Base-by-base conservation (phyloP, 1,284 basidiomycete genomes). In the Cystobasidium slooffiae region DNA sequence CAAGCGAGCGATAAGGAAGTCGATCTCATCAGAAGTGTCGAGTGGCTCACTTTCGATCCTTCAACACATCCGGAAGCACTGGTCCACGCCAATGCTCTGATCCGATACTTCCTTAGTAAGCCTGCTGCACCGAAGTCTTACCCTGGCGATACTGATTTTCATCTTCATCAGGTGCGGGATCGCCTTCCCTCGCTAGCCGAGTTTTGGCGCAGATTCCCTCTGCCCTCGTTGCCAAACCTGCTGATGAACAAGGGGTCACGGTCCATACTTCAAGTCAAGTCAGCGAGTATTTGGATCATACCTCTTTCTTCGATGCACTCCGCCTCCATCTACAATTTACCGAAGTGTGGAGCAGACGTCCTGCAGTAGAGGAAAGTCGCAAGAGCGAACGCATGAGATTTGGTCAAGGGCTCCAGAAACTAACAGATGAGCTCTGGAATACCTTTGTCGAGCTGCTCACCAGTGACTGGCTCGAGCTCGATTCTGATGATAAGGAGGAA, bases 101-200 rank as follows among this genome's bases (percentile, higher is more conserved):
- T 93, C 72, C 88, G 94, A 16, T 93, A 93, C 81, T 92, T 96
- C 85, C 86, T 97, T 20, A 88, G 93, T 93, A 79, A 55, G 87
- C 81, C 61, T 66, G 51, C 16, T 6, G 20, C 47, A 39, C 49
- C 4, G 0, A 44, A 14, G 14, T 10, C 4, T 18, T 8, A 44
- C 8, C 14, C 9, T 31, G 6, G 37, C 12, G 12, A 20, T 43
- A 18, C 31, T 51, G 58, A 62, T 47, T n/a, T 5, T 9, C 20
- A 6, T 31, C 12, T 6, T 12, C 8, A 24, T 24, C 79, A 93
- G 92, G 88, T 14, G 85, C 88, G 24, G 93, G 92, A 7, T 86
- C 91, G 37, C 86, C 93, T 0, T 85, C 88, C 69, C 86, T 91
- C 12, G 92, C 92, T 0, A 87, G 88, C 74, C 84, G 84, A 14